These are phyloP conservation scores for Brassica rapa DNA, from an alignment of 345 rosid species.

Conservation along the genomic window DNA sequence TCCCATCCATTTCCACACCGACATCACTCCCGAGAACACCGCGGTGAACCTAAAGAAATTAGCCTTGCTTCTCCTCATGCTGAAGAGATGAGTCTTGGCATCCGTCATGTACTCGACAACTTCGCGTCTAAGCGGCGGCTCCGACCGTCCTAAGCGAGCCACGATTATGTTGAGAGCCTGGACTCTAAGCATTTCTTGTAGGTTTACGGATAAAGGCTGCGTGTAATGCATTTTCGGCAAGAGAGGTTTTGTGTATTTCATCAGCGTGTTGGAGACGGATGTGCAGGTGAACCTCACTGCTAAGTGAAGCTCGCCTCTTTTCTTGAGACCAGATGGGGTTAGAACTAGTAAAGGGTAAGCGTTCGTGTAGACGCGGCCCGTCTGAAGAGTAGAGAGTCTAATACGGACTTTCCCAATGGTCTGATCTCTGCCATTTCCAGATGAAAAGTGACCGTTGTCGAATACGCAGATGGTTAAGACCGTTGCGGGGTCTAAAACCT, in stretches of 20 bases:
- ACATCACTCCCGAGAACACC: constrained; percentile 33
- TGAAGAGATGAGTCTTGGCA: constrained; percentile 39
- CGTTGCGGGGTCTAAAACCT: constrained; percentile 40
- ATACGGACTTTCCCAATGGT: constrained; percentile 61
- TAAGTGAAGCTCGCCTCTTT: constrained; percentile 61
- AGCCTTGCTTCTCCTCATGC: constrained; percentile 59
- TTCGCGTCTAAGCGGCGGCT: constrained; percentile 58
- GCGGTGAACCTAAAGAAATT: constrained; percentile 48
- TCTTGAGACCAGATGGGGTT: constrained; percentile 50
- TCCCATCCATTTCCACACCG: constrained; percentile 51
- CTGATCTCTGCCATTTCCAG: constrained; percentile 37
- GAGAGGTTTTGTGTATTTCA: constrained; percentile 52
- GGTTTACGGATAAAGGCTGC: constrained; percentile 41
- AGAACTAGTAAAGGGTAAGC: constrained; percentile 56
- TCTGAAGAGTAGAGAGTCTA: constrained; percentile 57
- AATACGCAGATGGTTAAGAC: constrained; percentile 42
- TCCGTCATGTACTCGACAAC: constrained; percentile 58
- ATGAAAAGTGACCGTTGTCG: constrained; percentile 39
- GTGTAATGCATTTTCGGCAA: constrained; percentile 53
- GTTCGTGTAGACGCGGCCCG: constrained; percentile 50
- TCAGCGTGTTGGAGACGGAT: constrained; percentile 41
- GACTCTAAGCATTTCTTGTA: constrained; percentile 37
- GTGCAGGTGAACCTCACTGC: constrained; percentile 53
- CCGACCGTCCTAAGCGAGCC: constrained; percentile 48
- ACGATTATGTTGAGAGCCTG: constrained; percentile 40